Conservation (phyloP, 2,329 filamentous ascomycete species). For the Colletotrichum horii region DNA sequence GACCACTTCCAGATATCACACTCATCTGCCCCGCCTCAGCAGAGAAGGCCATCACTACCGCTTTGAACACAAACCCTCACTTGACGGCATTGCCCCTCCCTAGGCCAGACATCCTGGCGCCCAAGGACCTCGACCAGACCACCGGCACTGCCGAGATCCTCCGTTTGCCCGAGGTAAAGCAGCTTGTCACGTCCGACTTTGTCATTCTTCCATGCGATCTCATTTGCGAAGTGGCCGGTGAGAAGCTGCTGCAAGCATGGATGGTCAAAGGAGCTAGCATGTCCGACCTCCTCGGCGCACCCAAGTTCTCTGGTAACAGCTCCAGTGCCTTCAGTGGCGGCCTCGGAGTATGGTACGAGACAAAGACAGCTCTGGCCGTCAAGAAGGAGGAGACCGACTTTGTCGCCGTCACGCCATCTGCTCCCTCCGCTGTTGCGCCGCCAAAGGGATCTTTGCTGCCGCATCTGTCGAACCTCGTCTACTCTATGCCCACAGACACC, state of each 20-base stretch:
- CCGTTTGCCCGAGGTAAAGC: slow-evolving; percentile 80
- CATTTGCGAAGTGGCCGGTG: slow-evolving; percentile 86
- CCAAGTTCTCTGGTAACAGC: slow-evolving; percentile 40
- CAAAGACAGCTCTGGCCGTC: slow-evolving; percentile 73
- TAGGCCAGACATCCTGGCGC: slow-evolving; percentile 77
- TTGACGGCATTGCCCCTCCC: slow-evolving; percentile 76
- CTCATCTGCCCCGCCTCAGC: slow-evolving; percentile 70
- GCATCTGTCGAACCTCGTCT: slow-evolving; percentile 78
- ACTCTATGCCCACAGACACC: slow-evolving; percentile 87
- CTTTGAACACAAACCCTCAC: slow-evolving; percentile 78
- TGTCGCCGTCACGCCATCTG: slow-evolving; percentile 76
- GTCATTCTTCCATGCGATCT: slow-evolving; percentile 91
- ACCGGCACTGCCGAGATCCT: slow-evolving; percentile 91
- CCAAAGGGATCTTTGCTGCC: slow-evolving; percentile 68
- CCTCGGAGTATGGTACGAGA: slow-evolving; percentile 90
- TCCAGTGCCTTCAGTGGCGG: slow-evolving; percentile 69
- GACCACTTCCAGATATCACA: slow-evolving; percentile 58
- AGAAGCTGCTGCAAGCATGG: slow-evolving; percentile 87
- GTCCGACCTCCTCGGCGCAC: slow-evolving; percentile 61
- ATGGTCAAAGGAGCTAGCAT: slow-evolving; percentile 82
- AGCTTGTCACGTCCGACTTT: slow-evolving; percentile 84
- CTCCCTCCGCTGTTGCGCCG: slow-evolving; percentile 49
- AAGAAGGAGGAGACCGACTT: slow-evolving; percentile 96
- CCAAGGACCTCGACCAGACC: slow-evolving; percentile 76
- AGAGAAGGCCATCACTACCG: slow-evolving; percentile 68